phyloP scores from a whole-genome alignment of 495 filamentous ascomycete species.

The Sphaerosporella brunnea region DNA sequence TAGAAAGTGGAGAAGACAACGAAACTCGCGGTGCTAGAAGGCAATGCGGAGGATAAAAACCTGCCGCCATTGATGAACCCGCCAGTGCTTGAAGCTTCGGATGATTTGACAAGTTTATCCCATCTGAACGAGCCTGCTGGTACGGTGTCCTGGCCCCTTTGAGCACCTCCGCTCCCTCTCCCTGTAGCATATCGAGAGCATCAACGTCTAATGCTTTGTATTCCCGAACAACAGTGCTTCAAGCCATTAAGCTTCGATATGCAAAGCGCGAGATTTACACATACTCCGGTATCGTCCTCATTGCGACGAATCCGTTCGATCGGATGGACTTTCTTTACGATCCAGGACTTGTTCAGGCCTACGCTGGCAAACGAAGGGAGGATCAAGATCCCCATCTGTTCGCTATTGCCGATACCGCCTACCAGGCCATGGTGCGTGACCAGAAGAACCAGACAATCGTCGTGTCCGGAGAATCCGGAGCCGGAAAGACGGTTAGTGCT shows the following conservation, averaged over 20 bases:
- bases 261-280: conserved; percentile 99
- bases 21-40: conserved; percentile 57
- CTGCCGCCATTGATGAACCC: conserved; percentile 96
- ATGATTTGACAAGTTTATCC: conserved; percentile 93
- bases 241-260: conserved; percentile 96
- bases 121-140: conserved; percentile 97
- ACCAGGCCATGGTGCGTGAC: conserved; percentile 97
- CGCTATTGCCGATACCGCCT: conserved; percentile 96
- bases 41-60: conserved; percentile 45
- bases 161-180: neutral
- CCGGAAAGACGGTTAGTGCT: conserved; percentile 95
- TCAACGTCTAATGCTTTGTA: conserved; percentile 7
- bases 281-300: conserved; percentile 96
- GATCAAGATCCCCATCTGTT: conserved; percentile 97
- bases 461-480: conserved; percentile 94
- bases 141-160: conserved; percentile 28
- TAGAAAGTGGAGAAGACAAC: conserved; percentile 33
- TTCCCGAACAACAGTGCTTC: conserved; percentile 47
- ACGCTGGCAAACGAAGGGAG: conserved; percentile 89
- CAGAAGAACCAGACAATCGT: conserved; percentile 95
- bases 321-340: conserved; percentile 96
- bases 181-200: neutral
- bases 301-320: conserved; percentile 96
- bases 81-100: conserved; percentile 92
- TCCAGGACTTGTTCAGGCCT: conserved; percentile 97